A percentile compares a stretch with the other conserved stretches of the same genome.
phyloP scores from a whole-genome alignment of 257 asterid genomes.

The Lycium ferocissimum region DNA sequence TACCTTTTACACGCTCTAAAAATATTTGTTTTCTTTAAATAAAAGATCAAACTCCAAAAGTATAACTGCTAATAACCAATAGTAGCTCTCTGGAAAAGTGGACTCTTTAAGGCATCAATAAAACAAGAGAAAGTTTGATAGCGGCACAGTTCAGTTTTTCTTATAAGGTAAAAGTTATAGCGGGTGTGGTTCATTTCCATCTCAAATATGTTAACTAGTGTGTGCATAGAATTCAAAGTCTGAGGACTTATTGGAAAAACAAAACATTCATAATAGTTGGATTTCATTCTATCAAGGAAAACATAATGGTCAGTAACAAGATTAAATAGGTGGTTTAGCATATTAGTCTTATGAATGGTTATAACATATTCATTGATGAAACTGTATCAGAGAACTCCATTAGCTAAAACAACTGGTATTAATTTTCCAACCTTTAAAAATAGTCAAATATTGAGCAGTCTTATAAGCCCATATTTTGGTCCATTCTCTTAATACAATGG shows the following conservation, averaged over 20 bases:
- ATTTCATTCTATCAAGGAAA: neutral
- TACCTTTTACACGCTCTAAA: slow-evolving; percentile 14
- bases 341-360: neutral
- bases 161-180: too few species aligned
- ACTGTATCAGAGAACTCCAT: neutral
- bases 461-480: neutral
- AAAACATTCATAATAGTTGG: neutral
- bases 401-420: neutral
- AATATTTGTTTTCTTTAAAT: neutral
- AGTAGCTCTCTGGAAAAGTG: neutral
- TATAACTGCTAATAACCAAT: neutral
- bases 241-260: slow-evolving; percentile 2
- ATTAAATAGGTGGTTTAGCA: neutral
- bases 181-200: slow-evolving; percentile 6
- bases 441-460: neutral
- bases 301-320: neutral
- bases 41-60: neutral
- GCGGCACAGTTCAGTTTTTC: too few species aligned
- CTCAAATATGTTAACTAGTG: neutral
- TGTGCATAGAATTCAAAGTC: neutral
- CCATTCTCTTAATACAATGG: neutral
- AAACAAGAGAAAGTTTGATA: neutral
- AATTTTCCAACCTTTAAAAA: neutral
- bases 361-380: neutral
- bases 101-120: neutral